Base-by-base conservation (phyloP, 495 filamentous ascomycete species). In the Lasiosphaeria hispida region DNA sequence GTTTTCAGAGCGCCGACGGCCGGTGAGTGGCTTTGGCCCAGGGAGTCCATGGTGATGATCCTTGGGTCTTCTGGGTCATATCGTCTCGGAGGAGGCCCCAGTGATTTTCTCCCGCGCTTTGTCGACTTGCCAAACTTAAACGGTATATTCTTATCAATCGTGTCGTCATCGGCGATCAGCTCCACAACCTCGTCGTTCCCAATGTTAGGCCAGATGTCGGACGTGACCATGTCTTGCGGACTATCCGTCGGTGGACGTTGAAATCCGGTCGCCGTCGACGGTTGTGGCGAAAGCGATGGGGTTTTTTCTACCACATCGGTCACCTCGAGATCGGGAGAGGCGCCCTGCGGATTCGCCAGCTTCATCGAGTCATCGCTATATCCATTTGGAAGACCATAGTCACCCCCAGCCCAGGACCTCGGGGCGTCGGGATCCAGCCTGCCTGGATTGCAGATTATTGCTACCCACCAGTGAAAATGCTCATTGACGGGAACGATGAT, bases 401-500 rank as follows among this genome's bases (percentile, higher is more conserved):
- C 11, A 10, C 44, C 6, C 44, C 8, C 19, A 7, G 42, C 15
- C 9, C 48, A 10, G 7, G 35, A 18, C 17, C 37, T 38, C 17
- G 19, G 37, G 8, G 50, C 54, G 23, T 59, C 61, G 11, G 77
- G 62, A 67, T 81, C 62, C 54, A 83, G 63, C 57, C 81, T 74
- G 58, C 86, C 77, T 3, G 93, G 80, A 65, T 97, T 96, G 83
- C 90, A 96, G 35, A 97, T 96, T 55, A 98, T 92, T 10, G 91
- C 94, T 64, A 97, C 74, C 73, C 94, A 97, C 94, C 94, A 98
- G 69, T 98, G 94, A 15, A 75, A 74, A 65, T 81, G 72, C 62
- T 97, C 89, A 66, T 96, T 93, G 69, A 98, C 89, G 0, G 94
- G 94, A 13, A 98, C 88, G 4, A 97, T 79, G 41, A 97, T 84